Evolutionary conservation across 2,329 filamentous ascomycete genomes (phyloP), one percentile per base, ranked within the genome.

Genomic region (Aspergillus fischeri): DNA sequence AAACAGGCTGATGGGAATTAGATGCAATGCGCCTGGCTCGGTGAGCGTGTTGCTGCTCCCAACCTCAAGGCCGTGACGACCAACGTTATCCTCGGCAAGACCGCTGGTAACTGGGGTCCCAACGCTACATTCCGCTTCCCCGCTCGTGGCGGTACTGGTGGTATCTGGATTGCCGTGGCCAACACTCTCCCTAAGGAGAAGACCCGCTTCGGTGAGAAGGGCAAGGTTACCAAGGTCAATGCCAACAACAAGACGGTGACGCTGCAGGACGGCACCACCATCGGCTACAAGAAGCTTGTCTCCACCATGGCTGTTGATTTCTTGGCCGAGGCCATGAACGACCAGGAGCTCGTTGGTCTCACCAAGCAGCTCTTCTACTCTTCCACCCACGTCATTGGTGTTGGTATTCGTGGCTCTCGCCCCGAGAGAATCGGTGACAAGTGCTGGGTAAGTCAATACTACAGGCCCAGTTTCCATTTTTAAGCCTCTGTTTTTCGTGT

Each of bases 21-120:
- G 92, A 99, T 99, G 94, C 94, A 97, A 90, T 96, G 92, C 78
- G 82, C 88, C 75, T 99, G 94, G 94, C 89, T 97, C 62, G 94
- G 94, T 70, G 94, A 99, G 86, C 93, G 94, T 83, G 94, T 99
- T 53, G 94, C 94, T 60, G 92, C 93, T 54, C 94, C 94, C 65
- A 91, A 99, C 74, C 84, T 97, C 81, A 99, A 99, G 87, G 85
- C 83, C 42, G 90, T 95, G 68, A 92, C 91, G 68, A 89, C 86
- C 80, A 99, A 99, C 78, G 90, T 97, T 71, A 92, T 99, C 72
- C 85, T 97, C 63, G 88, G 93, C 81, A 97, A 96, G 86, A 88
- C 91, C 55, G 94, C 94, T 53, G 94, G 93, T 69, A 92, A 92
- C 83, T 99, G 94, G 94, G 94, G 94, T 45, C 94, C 94, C 65